phyloP scores from a whole-genome alignment of 2,329 filamentous ascomycete genomes.

The Sarocladium strictum region DNA sequence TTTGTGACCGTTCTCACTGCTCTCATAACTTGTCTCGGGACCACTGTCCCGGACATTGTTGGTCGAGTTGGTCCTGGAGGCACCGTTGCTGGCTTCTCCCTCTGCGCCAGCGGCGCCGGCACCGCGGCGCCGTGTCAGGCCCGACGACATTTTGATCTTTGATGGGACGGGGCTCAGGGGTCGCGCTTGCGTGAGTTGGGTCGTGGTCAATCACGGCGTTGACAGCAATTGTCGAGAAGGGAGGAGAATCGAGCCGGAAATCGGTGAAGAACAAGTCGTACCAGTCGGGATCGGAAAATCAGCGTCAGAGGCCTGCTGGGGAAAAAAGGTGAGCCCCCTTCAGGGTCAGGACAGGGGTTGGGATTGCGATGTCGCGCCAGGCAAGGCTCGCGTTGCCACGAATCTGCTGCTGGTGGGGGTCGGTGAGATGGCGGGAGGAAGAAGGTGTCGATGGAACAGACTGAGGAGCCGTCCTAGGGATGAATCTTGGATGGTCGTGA shows the following conservation, averaged over 20 bases:
- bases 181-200: background rate
- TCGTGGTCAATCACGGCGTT: background rate
- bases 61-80: constrained; percentile 54
- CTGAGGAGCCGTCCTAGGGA: background rate
- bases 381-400: background rate
- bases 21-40: constrained; percentile 82
- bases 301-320: background rate
- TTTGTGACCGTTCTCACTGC: constrained; percentile 92
- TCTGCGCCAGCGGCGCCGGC: constrained; percentile 58
- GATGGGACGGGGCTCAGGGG: background rate
- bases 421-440: background rate
- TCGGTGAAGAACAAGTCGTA: background rate
- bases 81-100: constrained; percentile 48
- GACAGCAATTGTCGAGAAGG: background rate
- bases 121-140: constrained; percentile 62
- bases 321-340: constrained; percentile 10
- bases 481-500: background rate
- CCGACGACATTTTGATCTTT: constrained; percentile 30
- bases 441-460: background rate
- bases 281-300: background rate
- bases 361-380: constrained; percentile 8
- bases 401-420: constrained; percentile 1
- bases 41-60: constrained; percentile 46
- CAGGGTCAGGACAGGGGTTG: constrained; percentile 6
- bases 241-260: background rate